phyloP scores from a whole-genome alignment of 2,329 filamentous ascomycete genomes.

The Zasmidium cellare region DNA sequence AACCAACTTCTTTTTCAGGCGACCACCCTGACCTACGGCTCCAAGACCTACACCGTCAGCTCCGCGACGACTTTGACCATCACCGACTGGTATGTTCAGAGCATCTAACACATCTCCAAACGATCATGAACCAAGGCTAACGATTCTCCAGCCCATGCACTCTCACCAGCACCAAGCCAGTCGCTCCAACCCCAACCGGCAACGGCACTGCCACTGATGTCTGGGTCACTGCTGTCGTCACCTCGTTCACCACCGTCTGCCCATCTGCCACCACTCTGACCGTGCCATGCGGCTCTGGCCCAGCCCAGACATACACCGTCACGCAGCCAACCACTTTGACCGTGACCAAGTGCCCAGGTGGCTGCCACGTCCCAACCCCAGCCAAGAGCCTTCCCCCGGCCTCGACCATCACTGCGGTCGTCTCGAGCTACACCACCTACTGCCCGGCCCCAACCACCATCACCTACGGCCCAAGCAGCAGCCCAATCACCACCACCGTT shows the following conservation, averaged over 20 bases:
- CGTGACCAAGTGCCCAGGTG: slow-evolving; percentile 28
- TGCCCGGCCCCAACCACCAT: slow-evolving; percentile 14
- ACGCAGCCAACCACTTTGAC: slow-evolving; percentile 24
- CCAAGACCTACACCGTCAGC: slow-evolving; percentile 68
- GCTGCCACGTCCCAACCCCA: slow-evolving; percentile 10
- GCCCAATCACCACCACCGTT: slow-evolving; percentile 11
- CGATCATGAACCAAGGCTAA: no score
- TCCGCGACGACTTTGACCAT: slow-evolving; percentile 24
- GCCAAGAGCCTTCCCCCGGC: not conserved
- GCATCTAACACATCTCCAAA: no score
- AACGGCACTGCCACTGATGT: slow-evolving; percentile 4
- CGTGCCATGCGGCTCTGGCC: slow-evolving; percentile 38
- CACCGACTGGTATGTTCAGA: no score
- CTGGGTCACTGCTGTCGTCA: slow-evolving; percentile 10
- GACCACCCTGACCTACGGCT: slow-evolving; percentile 63
- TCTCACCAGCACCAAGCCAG: slow-evolving; percentile 9
- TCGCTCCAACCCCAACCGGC: not conserved
- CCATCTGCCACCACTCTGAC: slow-evolving; percentile 26
- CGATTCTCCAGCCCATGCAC: no score
- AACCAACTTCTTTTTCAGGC: no score
- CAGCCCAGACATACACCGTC: slow-evolving; percentile 27
- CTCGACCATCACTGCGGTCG: slow-evolving; percentile 6
- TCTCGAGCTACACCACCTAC: slow-evolving; percentile 10
- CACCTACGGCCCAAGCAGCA: slow-evolving; percentile 9
- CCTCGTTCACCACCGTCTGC: slow-evolving; percentile 24